These are phyloP conservation scores for Nannizzia gypsea DNA, from an alignment of 2,329 filamentous ascomycete genomes.

Conservation along the genomic window DNA sequence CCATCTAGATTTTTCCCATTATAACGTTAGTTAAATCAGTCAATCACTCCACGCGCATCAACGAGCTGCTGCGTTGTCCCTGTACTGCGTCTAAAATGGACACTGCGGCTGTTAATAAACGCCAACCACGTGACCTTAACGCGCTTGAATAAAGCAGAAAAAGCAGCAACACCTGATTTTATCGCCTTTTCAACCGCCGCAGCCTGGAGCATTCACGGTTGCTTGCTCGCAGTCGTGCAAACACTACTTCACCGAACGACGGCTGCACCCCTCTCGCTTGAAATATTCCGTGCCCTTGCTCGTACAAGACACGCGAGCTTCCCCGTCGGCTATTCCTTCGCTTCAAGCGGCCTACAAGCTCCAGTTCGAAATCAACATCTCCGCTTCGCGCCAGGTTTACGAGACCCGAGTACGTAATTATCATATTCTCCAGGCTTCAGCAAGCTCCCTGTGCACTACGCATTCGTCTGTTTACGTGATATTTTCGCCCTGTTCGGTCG, in stretches of 20 bases:
- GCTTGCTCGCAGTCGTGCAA: neutral
- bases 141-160: neutral
- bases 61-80: no score
- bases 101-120: neutral
- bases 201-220: neutral
- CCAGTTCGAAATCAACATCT: neutral
- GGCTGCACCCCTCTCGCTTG: neutral
- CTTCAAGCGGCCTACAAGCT: neutral
- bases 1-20: neutral
- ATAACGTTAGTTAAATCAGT: no score
- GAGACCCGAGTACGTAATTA: neutral
- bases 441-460: neutral
- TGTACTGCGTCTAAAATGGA: neutral
- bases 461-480: neutral
- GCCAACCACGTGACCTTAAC: neutral
- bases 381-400: neutral
- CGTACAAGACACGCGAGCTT: neutral
- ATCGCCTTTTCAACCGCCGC: neutral
- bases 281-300: neutral
- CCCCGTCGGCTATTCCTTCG: neutral
- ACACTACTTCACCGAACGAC: neutral
- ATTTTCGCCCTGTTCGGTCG: neutral
- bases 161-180: no score
- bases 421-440: neutral
- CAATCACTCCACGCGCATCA: no score